Evolutionary conservation across 1,284 basidiomycete species (phyloP).

Genomic region (Lentinula novae-zelandiae): DNA sequence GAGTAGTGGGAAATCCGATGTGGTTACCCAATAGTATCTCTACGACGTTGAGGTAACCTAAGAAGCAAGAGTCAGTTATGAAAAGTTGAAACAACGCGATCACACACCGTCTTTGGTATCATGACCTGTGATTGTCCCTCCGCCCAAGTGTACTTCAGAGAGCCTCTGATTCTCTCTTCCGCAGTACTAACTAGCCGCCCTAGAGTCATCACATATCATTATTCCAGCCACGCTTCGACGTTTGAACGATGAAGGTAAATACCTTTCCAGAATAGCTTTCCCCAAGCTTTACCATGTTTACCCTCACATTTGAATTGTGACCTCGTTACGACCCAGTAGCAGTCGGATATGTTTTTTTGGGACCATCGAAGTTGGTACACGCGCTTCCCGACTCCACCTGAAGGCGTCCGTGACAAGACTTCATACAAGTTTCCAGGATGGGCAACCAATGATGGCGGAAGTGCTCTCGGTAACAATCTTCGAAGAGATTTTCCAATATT

Average conservation of each 20-base stretch:
- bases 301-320: conserved; percentile 66
- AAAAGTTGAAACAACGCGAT: background rate
- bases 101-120: background rate
- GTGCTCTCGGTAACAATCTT: conserved; percentile 45
- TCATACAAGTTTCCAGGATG: conserved; percentile 62
- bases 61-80: background rate
- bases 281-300: conserved; percentile 77
- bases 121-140: conserved; percentile 40
- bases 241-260: conserved; percentile 23
- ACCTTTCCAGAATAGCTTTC: conserved; percentile 75
- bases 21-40: too few relatives aligned
- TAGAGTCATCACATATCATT: conserved; percentile 18
- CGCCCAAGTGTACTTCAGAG: conserved; percentile 60
- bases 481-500: conserved; percentile 41
- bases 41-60: background rate
- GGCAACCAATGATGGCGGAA: conserved; percentile 56
- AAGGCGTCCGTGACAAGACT: conserved; percentile 64
- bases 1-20: too few relatives aligned
- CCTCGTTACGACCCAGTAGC: conserved; percentile 71
- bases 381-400: conserved; percentile 60
- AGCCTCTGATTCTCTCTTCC: conserved; percentile 51
- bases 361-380: conserved; percentile 74
- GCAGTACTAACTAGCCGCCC: conserved; percentile 45
- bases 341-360: conserved; percentile 59
- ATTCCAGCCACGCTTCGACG: background rate